Conservation (phyloP, 2,329 filamentous ascomycete genomes). For the Septoria petroselini region DNA sequence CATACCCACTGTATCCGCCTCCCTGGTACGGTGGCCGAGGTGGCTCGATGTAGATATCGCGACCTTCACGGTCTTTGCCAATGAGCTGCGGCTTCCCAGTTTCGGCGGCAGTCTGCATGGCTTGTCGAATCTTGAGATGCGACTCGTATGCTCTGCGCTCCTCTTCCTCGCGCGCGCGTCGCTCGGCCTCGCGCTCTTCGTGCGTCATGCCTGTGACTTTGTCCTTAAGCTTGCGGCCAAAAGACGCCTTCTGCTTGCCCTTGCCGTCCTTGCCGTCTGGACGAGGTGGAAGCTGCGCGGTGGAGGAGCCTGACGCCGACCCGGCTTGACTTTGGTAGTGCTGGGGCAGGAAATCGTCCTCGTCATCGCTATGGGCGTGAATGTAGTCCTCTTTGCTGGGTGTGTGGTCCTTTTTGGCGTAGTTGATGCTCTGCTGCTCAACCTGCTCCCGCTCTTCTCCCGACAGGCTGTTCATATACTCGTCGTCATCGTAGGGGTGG, state of each 20-base stretch:
- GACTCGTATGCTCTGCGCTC: constrained; percentile 54
- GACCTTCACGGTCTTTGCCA: constrained; percentile 53
- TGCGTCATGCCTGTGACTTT: constrained; percentile 58
- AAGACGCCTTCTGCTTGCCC: constrained; percentile 34
- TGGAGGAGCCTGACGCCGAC: constrained; percentile 18
- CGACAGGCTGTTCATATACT: constrained; percentile 51
- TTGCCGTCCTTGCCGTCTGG: constrained; percentile 31
- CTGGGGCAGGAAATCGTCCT: constrained; percentile 35
- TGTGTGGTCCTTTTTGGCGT: constrained; percentile 22
- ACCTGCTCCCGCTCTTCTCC: constrained; percentile 51
- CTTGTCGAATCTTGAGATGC: constrained; percentile 51
- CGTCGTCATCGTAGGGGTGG: constrained; percentile 59
- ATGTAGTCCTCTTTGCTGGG: constrained; percentile 42
- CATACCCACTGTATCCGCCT: constrained; percentile 28
- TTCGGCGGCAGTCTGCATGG: constrained; percentile 51
- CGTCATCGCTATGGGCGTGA: constrained; percentile 47
- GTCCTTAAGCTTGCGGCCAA: constrained; percentile 59
- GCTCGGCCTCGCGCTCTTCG: constrained; percentile 50
- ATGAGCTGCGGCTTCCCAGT: constrained; percentile 57
- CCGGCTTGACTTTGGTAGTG: constrained; percentile 13
- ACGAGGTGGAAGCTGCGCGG: constrained; percentile 26
- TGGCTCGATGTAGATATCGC: constrained; percentile 59
- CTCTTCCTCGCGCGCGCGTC: constrained; percentile 47
- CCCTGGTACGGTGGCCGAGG: constrained; percentile 40
- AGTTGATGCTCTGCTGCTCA: constrained; percentile 39